phyloP scores from a whole-genome alignment of 768 basidiomycete genomes.

The Porpolomopsis calyptriformis region DNA sequence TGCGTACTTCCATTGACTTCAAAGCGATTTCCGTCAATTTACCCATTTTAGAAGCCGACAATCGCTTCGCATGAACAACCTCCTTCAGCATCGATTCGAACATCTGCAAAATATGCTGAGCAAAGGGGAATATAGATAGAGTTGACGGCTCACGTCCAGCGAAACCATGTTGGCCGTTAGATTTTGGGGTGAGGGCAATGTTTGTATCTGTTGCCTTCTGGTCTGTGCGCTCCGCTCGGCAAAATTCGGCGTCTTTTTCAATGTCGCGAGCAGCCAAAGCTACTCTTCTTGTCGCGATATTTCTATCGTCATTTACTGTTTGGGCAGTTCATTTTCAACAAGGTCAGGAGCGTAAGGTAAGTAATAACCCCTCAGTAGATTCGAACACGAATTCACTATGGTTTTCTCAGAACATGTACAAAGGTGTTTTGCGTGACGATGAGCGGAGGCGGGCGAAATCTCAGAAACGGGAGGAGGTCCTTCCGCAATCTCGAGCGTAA shows the following conservation, averaged over 20 bases:
- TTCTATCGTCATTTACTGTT: conserved; percentile 58
- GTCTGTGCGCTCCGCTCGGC: conserved; percentile 14
- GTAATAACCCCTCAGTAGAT: conserved; percentile 7
- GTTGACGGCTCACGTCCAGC: conserved; percentile 26
- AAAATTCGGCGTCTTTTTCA: conserved; percentile 17
- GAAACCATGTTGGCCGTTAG: conserved; percentile 25
- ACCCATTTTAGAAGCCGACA: conserved; percentile 81
- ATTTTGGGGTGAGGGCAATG: conserved; percentile 7
- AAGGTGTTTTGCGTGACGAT: conserved; percentile 84
- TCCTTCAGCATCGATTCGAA: conserved; percentile 77
- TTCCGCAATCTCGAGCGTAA: too few species aligned
- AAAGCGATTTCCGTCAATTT: conserved; percentile 66
- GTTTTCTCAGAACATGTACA: conserved; percentile 67
- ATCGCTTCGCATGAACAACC: conserved; percentile 68
- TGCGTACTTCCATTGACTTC: conserved; percentile 64
- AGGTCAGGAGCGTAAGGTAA: conserved; percentile 68
- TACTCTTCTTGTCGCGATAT: conserved; percentile 58
- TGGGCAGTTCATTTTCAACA: conserved; percentile 90
- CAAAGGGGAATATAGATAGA: conserved; percentile 4
- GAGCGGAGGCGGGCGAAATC: conserved; percentile 66
- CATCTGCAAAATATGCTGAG: conserved; percentile 35
- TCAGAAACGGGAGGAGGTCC: conserved; percentile 53
- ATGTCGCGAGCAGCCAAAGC: conserved; percentile 63
- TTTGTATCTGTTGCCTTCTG: conserved; percentile 13
- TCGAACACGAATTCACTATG: conserved; percentile 9